Conservation (phyloP, 441 rosid species). For the Syzygium syzygioides region DNA sequence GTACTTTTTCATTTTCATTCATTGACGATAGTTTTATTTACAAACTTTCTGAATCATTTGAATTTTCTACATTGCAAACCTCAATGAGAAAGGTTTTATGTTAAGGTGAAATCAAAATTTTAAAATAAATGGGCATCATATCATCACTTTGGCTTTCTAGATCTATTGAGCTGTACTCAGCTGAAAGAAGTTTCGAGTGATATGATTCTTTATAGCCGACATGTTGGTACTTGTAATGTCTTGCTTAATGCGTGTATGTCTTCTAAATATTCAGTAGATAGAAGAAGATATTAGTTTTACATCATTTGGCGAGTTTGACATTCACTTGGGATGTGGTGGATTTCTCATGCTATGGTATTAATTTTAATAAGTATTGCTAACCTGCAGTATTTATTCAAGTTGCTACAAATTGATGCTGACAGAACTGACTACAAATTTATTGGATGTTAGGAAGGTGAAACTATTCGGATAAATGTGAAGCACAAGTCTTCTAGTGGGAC, state of each 20-base stretch:
- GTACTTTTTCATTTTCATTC: not conserved
- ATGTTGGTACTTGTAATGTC: not conserved
- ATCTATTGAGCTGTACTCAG: not conserved
- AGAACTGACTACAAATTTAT: not conserved
- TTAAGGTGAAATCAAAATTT: not conserved
- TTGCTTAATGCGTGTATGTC: not conserved
- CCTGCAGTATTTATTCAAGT: not conserved
- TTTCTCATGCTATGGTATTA: not conserved
- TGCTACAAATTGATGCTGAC: not conserved
- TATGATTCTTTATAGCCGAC: not conserved
- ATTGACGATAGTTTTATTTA: not conserved
- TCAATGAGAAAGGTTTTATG: not conserved
- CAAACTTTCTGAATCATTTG: not conserved
- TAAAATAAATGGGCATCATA: not conserved
- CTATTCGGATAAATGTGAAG: slow-evolving; percentile 93
- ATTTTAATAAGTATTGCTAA: not conserved
- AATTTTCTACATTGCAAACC: not conserved
- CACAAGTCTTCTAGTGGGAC: slow-evolving; percentile 75
- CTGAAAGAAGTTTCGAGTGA: not conserved
- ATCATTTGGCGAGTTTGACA: not conserved
- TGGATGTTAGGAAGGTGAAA: slow-evolving; percentile 85
- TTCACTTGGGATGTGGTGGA: not conserved
- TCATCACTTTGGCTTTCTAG: not conserved
- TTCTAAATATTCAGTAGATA: not conserved
- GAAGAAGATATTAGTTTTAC: not conserved